phyloP scores from a whole-genome alignment of 768 basidiomycete genomes.

The Zangia roseola region DNA sequence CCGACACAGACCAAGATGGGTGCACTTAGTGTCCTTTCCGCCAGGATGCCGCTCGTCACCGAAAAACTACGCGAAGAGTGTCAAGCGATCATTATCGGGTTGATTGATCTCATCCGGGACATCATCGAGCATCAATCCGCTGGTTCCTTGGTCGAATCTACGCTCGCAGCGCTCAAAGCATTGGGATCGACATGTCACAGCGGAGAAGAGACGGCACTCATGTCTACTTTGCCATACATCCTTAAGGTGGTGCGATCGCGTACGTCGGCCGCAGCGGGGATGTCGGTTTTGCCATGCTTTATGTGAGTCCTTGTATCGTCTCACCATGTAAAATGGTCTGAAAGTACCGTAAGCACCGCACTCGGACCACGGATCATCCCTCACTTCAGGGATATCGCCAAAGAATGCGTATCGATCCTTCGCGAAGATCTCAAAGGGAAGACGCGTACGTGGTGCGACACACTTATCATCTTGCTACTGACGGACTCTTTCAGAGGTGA shows the following conservation, averaged over 20 bases:
- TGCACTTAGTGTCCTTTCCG: conserved; percentile 67
- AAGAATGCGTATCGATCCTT: conserved; percentile 51
- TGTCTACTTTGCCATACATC: conserved; percentile 57
- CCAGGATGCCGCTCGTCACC: conserved; percentile 62
- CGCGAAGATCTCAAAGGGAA: conserved; percentile 36
- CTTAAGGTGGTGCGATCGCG: conserved; percentile 48
- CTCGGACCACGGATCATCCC: conserved; percentile 90
- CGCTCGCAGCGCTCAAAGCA: conserved; percentile 59
- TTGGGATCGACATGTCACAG: conserved; percentile 56
- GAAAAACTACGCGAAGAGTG: conserved; percentile 52
- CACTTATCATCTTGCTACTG: neutral
- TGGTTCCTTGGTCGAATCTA: conserved; percentile 40
- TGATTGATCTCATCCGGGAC: conserved; percentile 49
- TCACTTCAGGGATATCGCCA: conserved; percentile 69
- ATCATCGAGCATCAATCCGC: conserved; percentile 45
- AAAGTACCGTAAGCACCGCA: conserved; percentile 47
- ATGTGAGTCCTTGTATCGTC: conserved; percentile 43
- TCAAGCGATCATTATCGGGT: conserved; percentile 48
- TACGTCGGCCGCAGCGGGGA: conserved; percentile 38
- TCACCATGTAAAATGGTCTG: neutral
- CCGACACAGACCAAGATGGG: conserved; percentile 55
- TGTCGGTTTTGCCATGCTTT: conserved; percentile 58
- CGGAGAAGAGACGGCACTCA: conserved; percentile 67
- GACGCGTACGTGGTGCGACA: conserved; percentile 31
- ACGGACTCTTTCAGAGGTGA: conserved; percentile 27